Percentiles rank a stretch among this genome's conserved stretches.
Evolutionary conservation across 2,329 filamentous ascomycete genomes (phyloP).

Genomic region (Ophiostoma tasmaniense): DNA sequence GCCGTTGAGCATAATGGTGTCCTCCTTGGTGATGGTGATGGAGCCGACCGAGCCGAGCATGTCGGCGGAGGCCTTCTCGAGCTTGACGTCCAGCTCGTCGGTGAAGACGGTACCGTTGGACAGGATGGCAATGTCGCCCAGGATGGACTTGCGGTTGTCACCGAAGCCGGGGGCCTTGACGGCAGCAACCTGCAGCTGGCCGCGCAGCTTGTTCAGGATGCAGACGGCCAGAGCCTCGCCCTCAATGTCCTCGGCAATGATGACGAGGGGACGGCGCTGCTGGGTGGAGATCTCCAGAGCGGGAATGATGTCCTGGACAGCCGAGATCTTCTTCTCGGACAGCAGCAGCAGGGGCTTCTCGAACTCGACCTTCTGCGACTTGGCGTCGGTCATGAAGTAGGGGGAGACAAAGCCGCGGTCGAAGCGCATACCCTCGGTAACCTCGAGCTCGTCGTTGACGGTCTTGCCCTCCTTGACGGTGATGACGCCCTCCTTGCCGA

Average conservation of each 20-base stretch:
- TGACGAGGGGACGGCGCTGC: conserved; percentile 88
- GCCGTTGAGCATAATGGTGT: conserved; percentile 96
- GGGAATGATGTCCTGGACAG: conserved; percentile 97
- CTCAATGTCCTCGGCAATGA: conserved; percentile 98
- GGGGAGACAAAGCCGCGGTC: conserved; percentile 97
- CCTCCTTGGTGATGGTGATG: conserved; percentile 99
- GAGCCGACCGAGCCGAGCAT: conserved; percentile 95
- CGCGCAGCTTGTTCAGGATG: conserved; percentile 99
- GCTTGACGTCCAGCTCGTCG: conserved; percentile 97
- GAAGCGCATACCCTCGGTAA: conserved; percentile 99
- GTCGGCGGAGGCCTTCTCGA: conserved; percentile 93
- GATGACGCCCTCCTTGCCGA: conserved; percentile 99
- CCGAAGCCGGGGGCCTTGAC: conserved; percentile 99
- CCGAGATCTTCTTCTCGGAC: conserved; percentile 99
- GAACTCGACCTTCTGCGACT: conserved; percentile 98
- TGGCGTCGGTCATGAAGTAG: conserved; percentile 99
- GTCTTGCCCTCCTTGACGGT: conserved; percentile 99
- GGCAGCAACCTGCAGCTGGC: conserved; percentile 94
- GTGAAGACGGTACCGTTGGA: conserved; percentile 97
- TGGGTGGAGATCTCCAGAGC: conserved; percentile 96
- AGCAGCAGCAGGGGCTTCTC: conserved; percentile 98
- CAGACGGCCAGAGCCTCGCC: conserved; percentile 97
- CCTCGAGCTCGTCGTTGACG: conserved; percentile 91
- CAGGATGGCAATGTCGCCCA: conserved; percentile 89
- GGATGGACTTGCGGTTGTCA: conserved; percentile 99